Percentiles rank a stretch among this genome's conserved stretches.
phyloP scores from a whole-genome alignment of 2,329 filamentous ascomycete genomes.

The Huntiella savannae region DNA sequence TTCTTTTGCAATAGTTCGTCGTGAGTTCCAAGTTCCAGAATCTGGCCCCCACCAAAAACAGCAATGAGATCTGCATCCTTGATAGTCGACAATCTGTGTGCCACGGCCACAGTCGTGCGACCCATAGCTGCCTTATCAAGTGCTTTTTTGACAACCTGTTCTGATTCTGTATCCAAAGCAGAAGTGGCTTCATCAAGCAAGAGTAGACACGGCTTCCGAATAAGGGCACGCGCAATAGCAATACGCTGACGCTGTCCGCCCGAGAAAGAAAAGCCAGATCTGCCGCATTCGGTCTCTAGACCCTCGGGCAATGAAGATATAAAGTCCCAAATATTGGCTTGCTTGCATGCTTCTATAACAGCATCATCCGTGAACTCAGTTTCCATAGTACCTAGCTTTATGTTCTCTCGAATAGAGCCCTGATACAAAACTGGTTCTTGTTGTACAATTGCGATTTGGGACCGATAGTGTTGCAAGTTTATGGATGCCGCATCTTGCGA shows the following conservation, averaged over 20 bases:
- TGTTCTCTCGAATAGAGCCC: constrained; percentile 36
- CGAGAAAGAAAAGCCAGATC: constrained; percentile 48
- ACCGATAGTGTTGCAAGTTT: constrained; percentile 18
- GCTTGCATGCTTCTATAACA: constrained; percentile 29
- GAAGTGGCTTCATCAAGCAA: constrained; percentile 56
- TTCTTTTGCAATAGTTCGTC: constrained; percentile 31
- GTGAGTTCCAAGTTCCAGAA: constrained; percentile 44
- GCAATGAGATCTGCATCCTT: constrained; percentile 44
- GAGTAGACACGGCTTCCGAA: constrained; percentile 45
- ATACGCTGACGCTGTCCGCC: constrained; percentile 57
- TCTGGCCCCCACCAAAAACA: constrained; percentile 36
- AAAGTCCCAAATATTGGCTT: constrained; percentile 38
- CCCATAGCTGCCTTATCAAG: constrained; percentile 27
- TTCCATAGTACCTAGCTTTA: constrained; percentile 25
- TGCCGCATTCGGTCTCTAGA: constrained; percentile 43
- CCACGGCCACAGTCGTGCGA: constrained; percentile 42
- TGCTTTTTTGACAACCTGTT: constrained; percentile 44
- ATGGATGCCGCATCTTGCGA: constrained; percentile 16
- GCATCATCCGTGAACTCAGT: constrained; percentile 18
- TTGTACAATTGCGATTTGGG: constrained; percentile 22
- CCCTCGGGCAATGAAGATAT: constrained; percentile 37
- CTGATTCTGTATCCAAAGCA: constrained; percentile 44
- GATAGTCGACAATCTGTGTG: constrained; percentile 36
- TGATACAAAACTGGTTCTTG: constrained; percentile 26
- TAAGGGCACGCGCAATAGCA: constrained; percentile 52